A percentile compares a stretch with the other conserved stretches of the same genome.
Conservation (phyloP, 441 rosid species). For the Eutrema salsugineum region DNA sequence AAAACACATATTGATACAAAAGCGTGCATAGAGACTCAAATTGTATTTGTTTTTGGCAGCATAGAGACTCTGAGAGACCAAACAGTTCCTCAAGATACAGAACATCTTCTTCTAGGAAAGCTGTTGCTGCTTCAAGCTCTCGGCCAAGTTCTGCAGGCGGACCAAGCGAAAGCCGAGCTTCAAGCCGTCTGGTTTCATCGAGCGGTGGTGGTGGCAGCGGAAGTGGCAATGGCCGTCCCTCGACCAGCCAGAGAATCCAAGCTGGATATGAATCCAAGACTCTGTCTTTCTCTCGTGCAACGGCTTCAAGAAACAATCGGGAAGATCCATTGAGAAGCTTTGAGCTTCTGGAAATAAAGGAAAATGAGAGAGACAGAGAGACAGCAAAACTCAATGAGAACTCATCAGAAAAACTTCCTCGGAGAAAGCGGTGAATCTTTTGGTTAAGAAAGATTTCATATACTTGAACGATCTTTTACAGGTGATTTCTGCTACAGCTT, state of each 20-base stretch:
- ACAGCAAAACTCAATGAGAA: not conserved
- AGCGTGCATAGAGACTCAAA: not conserved
- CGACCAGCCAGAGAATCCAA: conserved; percentile 68
- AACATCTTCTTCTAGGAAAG: conserved; percentile 53
- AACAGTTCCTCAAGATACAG: conserved; percentile 74
- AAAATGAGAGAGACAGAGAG: not conserved
- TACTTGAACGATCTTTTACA: not conserved
- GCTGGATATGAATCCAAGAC: conserved; percentile 54
- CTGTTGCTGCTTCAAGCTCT: conserved; percentile 50
- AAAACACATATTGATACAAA: not conserved
- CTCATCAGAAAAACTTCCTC: not conserved
- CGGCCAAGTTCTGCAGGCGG: conserved; percentile 86
- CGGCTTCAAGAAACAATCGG: conserved; percentile 44
- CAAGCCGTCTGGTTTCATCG: conserved; percentile 56
- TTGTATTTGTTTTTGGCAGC: conserved; percentile 39
- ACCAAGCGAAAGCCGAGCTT: conserved; percentile 50
- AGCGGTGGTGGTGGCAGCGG: conserved; percentile 35
- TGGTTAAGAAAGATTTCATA: not conserved
- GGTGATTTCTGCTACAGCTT: conserved; percentile 10
- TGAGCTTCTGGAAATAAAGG: conserved; percentile 70
- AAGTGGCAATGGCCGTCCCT: conserved; percentile 41
- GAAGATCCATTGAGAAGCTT: conserved; percentile 81
- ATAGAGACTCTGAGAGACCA: conserved; percentile 55
- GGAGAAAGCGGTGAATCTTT: not conserved
- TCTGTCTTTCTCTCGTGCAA: conserved; percentile 48